phyloP scores from a whole-genome alignment of 352 stramenopile species.

The Globisporangium cylindrosporum region DNA sequence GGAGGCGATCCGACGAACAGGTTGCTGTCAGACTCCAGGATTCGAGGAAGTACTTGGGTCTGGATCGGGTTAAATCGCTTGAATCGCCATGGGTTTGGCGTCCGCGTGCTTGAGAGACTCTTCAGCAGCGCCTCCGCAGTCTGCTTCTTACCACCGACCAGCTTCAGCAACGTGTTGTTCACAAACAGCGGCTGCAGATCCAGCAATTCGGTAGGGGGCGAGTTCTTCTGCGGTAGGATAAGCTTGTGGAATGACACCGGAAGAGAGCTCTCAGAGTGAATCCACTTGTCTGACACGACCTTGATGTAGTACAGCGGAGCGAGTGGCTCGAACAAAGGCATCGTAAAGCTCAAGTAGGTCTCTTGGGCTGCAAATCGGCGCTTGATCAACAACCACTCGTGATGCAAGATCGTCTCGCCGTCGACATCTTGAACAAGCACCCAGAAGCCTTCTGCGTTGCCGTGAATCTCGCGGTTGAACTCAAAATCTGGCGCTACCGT shows the following conservation, averaged over 20 bases:
- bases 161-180: slow-evolving; percentile 79
- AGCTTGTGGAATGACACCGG: slow-evolving; percentile 99
- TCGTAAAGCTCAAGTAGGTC: slow-evolving; percentile 92
- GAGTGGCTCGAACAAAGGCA: slow-evolving; percentile 97
- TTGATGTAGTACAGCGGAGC: slow-evolving; percentile 98
- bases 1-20: slow-evolving; percentile 94
- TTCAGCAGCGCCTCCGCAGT: slow-evolving; percentile 52
- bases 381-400: slow-evolving; percentile 97
- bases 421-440: slow-evolving; percentile 99
- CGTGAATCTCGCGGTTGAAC: slow-evolving; percentile 96
- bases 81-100: slow-evolving; percentile 70
- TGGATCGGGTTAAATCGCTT: slow-evolving; percentile 98
- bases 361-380: slow-evolving; percentile 76
- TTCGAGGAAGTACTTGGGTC: slow-evolving; percentile 95
- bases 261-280: slow-evolving; percentile 95
- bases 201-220: slow-evolving; percentile 95
- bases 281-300: slow-evolving; percentile 97
- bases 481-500: slow-evolving; percentile 97
- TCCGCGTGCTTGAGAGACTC: slow-evolving; percentile 32
- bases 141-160: slow-evolving; percentile 59
- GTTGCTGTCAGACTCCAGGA: slow-evolving; percentile 96
- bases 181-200: slow-evolving; percentile 97
- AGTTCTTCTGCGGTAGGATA: slow-evolving; percentile 98
- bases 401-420: slow-evolving; percentile 97
- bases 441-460: slow-evolving; percentile 96